Base-by-base conservation (phyloP, 306 rosid species). In the Malus asiatica region DNA sequence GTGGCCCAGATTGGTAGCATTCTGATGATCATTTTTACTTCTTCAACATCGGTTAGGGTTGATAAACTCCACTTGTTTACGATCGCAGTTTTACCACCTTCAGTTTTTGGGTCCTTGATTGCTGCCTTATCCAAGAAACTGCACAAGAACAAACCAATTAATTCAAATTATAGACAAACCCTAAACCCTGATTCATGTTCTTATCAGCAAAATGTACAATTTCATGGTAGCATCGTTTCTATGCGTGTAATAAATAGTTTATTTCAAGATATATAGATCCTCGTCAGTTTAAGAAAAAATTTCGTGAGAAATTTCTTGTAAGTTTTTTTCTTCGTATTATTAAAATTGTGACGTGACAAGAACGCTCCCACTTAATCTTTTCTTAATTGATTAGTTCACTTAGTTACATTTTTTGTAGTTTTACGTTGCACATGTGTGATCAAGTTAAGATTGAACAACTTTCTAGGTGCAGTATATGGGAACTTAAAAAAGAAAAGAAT, bases 1-100 rank as follows among this genome's bases (percentile, higher is more conserved):
- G 97, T 90, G 22, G 91, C 98, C 98, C 98, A 94, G 9, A 94
- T 90, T 2, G 98, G 98, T 59, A 94, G 35, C 96, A 94, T 88
- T 64, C 93, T 78, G 61, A 91, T 7, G 4, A 94, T 75, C 77
- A 77, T 2, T 78, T 94, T 94, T 5, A 91, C 96, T 78, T 94
- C 98, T 77, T 94, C 97, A 15, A 94, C 89, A 45, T 94, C 97
- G 2, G 93, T 90, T 78, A 90, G 77, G 61, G 90, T 91, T 20
- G 90, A 86, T 29, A 87, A n/a, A 15, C 70, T 67, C 97, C 98
- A 94, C 79, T 86, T 87, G 66, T 73, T 86, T 18, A 76, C 71
- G 55, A 12, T 67, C 7, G 5, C 30, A 7, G 71, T 68, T 12
- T 16, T 9, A 62, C 66, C 66, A 46, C 33, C 42, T 1, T 14